Evolutionary conservation across 352 stramenopile genomes (phyloP).

Genomic region (Pseudoperonospora humuli): DNA sequence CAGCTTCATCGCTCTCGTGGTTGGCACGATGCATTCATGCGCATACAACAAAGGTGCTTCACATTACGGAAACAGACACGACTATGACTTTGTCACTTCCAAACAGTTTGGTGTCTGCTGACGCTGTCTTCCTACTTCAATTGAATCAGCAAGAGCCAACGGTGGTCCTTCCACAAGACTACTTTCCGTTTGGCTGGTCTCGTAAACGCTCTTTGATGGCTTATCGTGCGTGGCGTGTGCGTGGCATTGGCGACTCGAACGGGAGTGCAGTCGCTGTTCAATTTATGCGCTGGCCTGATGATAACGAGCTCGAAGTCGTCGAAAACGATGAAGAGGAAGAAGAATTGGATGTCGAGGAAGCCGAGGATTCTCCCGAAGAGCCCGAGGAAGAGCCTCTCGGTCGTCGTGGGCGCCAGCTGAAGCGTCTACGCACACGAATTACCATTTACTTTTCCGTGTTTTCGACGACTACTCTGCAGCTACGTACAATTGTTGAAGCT

Average conservation of each 20-base stretch:
- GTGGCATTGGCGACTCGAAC: conserved; percentile 39
- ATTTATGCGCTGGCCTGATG: conserved; percentile 63
- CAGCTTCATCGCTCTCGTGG: conserved; percentile 36
- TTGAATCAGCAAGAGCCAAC: conserved; percentile 38
- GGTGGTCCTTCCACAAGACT: conserved; percentile 38
- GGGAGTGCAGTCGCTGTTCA: conserved; percentile 42
- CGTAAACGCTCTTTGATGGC: conserved; percentile 44
- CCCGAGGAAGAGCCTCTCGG: conserved; percentile 39
- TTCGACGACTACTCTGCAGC: conserved; percentile 35
- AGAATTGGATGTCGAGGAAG: conserved; percentile 31
- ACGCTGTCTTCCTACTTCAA: conserved; percentile 42
- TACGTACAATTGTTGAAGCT: conserved; percentile 58
- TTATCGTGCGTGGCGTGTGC: conserved; percentile 59
- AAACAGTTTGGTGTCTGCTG: conserved; percentile 49
- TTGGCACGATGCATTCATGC: conserved; percentile 43
- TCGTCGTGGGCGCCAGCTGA: conserved; percentile 14
- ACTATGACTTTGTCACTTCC: conserved; percentile 50
- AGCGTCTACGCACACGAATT: conserved; percentile 42
- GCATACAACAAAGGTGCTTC: conserved; percentile 43
- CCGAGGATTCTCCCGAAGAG: conserved; percentile 31
- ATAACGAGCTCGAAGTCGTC: conserved; percentile 16
- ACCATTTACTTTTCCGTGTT: conserved; percentile 61
- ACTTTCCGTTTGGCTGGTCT: conserved; percentile 50
- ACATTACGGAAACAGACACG: conserved; percentile 51
- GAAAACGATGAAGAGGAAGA: conserved; percentile 40